Conservation (phyloP, 1,284 basidiomycete species). For the Marasmius fiardii region DNA sequence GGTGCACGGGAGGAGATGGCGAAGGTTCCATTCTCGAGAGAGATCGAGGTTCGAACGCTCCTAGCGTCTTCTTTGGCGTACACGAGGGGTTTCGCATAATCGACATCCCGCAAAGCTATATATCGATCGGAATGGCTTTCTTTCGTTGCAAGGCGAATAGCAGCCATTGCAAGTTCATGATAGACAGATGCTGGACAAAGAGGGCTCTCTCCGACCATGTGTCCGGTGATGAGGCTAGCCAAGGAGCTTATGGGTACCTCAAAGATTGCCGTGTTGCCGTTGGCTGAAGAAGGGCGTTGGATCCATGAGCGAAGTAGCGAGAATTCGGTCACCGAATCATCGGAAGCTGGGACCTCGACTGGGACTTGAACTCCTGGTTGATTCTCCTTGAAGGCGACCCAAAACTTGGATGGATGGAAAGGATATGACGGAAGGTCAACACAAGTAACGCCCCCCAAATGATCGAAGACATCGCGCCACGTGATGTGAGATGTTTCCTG, state of each 20-base stretch:
- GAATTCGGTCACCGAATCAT: conserved; percentile 24
- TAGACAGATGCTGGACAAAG: conserved; percentile 72
- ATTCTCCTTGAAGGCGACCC: conserved; percentile 46
- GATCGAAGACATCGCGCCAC: conserved; percentile 56
- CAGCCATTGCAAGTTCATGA: conserved; percentile 50
- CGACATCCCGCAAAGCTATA: conserved; percentile 38
- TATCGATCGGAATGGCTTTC: conserved; percentile 27
- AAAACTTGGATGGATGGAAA: conserved; percentile 53
- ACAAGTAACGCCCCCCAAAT: conserved; percentile 37
- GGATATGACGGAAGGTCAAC: conserved; percentile 60
- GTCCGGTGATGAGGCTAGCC: conserved; percentile 48
- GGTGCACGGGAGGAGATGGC: conserved; percentile 36
- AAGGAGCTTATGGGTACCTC: conserved; percentile 48
- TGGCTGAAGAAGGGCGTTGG: conserved; percentile 38
- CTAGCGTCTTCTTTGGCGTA: conserved; percentile 32
- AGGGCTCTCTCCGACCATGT: conserved; percentile 51
- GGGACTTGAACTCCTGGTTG: neutral
- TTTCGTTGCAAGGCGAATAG: conserved; percentile 35
- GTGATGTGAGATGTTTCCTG: conserved; percentile 33
- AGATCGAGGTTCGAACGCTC: conserved; percentile 38
- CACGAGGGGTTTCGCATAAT: conserved; percentile 55
- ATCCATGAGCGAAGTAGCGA: conserved; percentile 40
- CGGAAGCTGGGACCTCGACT: neutral
- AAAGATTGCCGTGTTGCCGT: conserved; percentile 43
- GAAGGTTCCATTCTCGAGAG: conserved; percentile 41